Base-by-base conservation (phyloP, 768 basidiomycete genomes). In the Collybiopsis luxurians region DNA sequence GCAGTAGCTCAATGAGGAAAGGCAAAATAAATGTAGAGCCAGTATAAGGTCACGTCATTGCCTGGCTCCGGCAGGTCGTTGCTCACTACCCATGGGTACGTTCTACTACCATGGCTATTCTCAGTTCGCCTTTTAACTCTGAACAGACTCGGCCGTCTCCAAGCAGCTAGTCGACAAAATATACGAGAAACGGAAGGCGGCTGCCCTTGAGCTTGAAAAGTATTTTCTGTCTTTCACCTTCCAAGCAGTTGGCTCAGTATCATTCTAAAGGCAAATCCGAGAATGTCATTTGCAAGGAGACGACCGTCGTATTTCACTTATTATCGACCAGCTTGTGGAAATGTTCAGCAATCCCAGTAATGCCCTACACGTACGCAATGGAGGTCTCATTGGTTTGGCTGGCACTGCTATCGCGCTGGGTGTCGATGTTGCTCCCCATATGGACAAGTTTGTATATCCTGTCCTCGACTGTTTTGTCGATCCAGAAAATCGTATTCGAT, bases 401-500 rank as follows among this genome's bases (percentile, higher is more conserved):
- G 96, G 92, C 27, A 93, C 93, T 23, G 93, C 95, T n/a, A 98
- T 99, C 66, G 96, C 97, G 0, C 77, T 98, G 2, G 93, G 94
- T 2, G 89, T 95, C 11, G 92, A 97, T 61, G 84, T 98, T 44
- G 88, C 95, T 7, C 90, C 92, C 6, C 95, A 95, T 75, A 91
- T 98, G 84, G 91, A 92, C 57, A 89, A 88, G 64, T 97, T 99
- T 67, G 82, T 97, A 34, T 86, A 89, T 42, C 89, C 92, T 2
- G 80, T 99, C 30, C 81, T 98, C 26, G 82, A 83, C 53, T 97
- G 96, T 72, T 97, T 99, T 71, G 84, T 88, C 59, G 97, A 99
- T 69, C 80, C 89, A 2, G 96, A 98, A 77, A 94, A 92, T 73
- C 82, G 94, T 67, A 93, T 98, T 59, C 85, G 94, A 43, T 99